Base-by-base conservation (phyloP, 2,329 filamentous ascomycete species). In the Chaetomiaceae sp. region DNA sequence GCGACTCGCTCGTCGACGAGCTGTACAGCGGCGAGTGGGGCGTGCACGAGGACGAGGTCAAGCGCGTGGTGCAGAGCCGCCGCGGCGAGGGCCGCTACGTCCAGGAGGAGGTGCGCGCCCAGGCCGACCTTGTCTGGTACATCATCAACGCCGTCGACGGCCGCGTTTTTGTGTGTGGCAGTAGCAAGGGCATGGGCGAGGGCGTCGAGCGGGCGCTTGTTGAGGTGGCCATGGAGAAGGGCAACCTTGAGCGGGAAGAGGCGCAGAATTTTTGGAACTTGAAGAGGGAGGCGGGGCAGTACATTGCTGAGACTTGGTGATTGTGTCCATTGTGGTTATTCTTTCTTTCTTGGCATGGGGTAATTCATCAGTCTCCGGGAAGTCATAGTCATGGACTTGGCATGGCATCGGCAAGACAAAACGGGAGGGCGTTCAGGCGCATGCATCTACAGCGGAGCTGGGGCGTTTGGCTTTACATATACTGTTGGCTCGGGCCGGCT, bases 91-190 rank as follows among this genome's bases (percentile, higher is more conserved):
- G 89, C 59, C 86, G 87, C 60, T 99, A 99, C 66, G 94, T 99
- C 2, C 94, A 99, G 68, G 94, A 99, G 65, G 94, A 97, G 71
- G 92, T 99, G 8, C 78, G 82, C 11, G 80, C 89, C 59, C 94
- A 97, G 69, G 89, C 91, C 1, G 94, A 97, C 66, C 80, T 97
- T n/a, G 92, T 97, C 15, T 99, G 94, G 94, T 95, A 90, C 69
- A 91, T 97, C 59, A 88, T 95, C 76, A 97, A 97, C 69, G 85
- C 91, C 2, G 78, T 97, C n/a, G 94, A 99, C 65, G 94, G 94
- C 1, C 85, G 94, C 48, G 85, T 97, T 48, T 99, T 99, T 68
- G 94, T 99, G 54, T 99, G 94, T 69, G 94, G 94, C 46, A 95
- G 88, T 71, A 91, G 85, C 66, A 91, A 89, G 74, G 94, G 94